Conservation (phyloP, 2,329 filamentous ascomycete species). For the Venturia nashicola region DNA sequence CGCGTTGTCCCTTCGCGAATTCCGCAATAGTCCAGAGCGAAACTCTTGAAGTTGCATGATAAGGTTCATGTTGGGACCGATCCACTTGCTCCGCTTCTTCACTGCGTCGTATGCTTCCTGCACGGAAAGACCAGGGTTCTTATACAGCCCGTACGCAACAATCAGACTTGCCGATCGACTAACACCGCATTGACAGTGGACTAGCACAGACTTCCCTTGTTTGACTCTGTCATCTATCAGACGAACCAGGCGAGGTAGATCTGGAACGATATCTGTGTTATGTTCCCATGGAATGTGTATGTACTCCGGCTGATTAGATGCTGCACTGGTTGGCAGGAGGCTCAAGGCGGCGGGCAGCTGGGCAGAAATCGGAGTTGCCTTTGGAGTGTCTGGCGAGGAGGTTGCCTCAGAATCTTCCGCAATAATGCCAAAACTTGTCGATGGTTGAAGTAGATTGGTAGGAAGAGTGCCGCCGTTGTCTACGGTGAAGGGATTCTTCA, state of each 20-base stretch:
- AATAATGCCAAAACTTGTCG: conserved; percentile 2
- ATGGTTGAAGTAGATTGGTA: not conserved
- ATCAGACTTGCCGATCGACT: conserved; percentile 77
- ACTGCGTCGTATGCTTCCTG: conserved; percentile 76
- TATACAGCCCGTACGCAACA: conserved; percentile 74
- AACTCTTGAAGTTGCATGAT: conserved; percentile 85
- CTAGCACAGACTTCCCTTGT: conserved; percentile 64
- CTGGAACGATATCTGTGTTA: conserved; percentile 72
- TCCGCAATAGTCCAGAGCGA: conserved; percentile 26
- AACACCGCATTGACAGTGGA: conserved; percentile 79
- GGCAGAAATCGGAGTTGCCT: conserved; percentile 36
- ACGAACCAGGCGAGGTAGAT: conserved; percentile 64
- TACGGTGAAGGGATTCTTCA: conserved; percentile 57
- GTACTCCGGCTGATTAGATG: conserved; percentile 53
- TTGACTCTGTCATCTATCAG: conserved; percentile 60
- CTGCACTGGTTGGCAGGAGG: conserved; percentile 16
- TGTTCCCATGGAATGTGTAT: conserved; percentile 83
- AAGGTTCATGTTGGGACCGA: conserved; percentile 82
- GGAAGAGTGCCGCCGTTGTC: conserved; percentile 19
- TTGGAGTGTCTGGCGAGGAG: conserved; percentile 37
- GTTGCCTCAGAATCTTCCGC: conserved; percentile 10
- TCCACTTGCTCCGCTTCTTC: conserved; percentile 73
- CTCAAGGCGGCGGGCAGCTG: conserved; percentile 11
- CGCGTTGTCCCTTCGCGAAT: not conserved
- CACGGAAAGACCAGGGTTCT: conserved; percentile 62